These are phyloP conservation scores for Castanopsis chinensis DNA, from an alignment of 306 rosid species.

Conservation along the genomic window DNA sequence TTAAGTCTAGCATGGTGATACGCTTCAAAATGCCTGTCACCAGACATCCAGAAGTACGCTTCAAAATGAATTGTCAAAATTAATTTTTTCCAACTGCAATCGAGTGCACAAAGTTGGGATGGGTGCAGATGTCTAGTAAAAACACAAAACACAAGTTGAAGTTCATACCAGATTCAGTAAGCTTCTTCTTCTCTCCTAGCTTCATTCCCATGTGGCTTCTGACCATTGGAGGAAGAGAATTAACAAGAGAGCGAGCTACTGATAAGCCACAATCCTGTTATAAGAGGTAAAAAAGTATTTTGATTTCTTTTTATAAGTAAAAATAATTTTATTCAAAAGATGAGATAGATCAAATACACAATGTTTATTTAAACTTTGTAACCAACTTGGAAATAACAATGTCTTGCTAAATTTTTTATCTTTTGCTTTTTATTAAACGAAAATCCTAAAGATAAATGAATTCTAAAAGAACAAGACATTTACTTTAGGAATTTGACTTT, in stretches of 20 bases:
- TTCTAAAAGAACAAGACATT: not conserved
- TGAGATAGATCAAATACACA: no score
- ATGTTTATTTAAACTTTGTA: not conserved
- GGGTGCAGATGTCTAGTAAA: not conserved
- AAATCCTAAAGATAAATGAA: not conserved
- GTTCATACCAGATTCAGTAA: constrained; percentile 54
- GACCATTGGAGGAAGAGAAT: constrained; percentile 62
- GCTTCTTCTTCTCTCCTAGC: constrained; percentile 42
- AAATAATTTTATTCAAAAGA: no score
- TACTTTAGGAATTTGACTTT: not conserved
- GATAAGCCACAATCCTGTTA: constrained; percentile 63
- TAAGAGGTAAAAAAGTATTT: constrained; percentile 17
- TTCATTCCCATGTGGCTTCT: constrained; percentile 55
- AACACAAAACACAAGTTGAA: not conserved
- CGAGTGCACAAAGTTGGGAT: not conserved
- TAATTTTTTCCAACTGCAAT: not conserved
- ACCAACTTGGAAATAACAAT: not conserved
- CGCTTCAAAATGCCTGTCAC: not conserved
- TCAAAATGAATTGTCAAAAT: not conserved
- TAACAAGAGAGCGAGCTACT: constrained; percentile 52
- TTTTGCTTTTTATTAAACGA: no score
- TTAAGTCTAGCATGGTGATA: not conserved
- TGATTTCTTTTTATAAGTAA: no score
- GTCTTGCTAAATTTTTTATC: not conserved
- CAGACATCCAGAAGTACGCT: not conserved